Evolutionary conservation across 169 alveolate genomes (phyloP).

Genomic region (Cryptosporidium sp.): DNA sequence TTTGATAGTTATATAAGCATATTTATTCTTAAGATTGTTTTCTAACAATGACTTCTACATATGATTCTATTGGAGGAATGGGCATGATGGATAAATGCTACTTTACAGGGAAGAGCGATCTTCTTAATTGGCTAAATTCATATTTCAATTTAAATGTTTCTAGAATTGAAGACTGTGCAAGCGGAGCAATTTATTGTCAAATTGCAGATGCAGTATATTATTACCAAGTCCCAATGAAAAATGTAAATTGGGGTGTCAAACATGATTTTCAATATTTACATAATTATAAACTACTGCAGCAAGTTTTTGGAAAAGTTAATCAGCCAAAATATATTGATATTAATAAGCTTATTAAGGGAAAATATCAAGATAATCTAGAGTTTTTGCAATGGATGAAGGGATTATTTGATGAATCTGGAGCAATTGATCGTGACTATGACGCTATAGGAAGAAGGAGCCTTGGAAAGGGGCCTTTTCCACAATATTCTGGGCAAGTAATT

Average conservation of each 20-base stretch:
- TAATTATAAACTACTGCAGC: constrained; percentile 94
- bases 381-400: constrained; percentile 97
- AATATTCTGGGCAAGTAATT: constrained; percentile 54
- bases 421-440: constrained; percentile 85
- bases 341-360: constrained; percentile 91
- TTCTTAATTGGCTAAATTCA: constrained; percentile 91
- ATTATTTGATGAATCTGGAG: constrained; percentile 89
- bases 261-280: constrained; percentile 94
- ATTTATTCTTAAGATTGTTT: background rate
- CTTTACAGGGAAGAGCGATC: constrained; percentile 90
- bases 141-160: constrained; percentile 88
- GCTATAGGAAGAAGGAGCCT: constrained; percentile 85
- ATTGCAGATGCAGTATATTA: constrained; percentile 93
- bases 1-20: background rate
- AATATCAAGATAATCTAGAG: constrained; percentile 95
- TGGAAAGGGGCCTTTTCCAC: constrained; percentile 74
- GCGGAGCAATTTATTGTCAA: constrained; percentile 96
- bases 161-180: constrained; percentile 94
- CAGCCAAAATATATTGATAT: constrained; percentile 93
- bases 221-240: constrained; percentile 82
- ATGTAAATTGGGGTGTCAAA: constrained; percentile 96
- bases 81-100: constrained; percentile 92
- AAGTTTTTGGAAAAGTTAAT: constrained; percentile 91
- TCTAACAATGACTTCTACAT: constrained; percentile 25
- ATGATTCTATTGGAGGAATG: constrained; percentile 76